phyloP scores from a whole-genome alignment of 495 filamentous ascomycete species.

The Penicillium lagena region DNA sequence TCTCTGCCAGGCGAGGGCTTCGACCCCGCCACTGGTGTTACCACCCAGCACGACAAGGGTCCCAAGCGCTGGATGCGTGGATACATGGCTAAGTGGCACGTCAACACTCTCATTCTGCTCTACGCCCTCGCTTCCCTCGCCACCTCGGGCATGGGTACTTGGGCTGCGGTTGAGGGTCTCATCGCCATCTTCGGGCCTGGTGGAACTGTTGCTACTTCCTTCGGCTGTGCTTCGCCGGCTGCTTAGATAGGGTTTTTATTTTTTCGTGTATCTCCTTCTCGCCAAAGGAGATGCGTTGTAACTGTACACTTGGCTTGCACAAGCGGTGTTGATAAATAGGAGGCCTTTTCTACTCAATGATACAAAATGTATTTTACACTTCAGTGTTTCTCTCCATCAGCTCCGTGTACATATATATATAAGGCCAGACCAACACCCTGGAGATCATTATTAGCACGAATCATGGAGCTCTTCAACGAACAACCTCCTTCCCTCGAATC shows the following conservation, averaged over 20 bases:
- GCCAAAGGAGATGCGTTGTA: too few relatives aligned
- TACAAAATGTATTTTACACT: too few relatives aligned
- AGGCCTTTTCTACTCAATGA: too few relatives aligned
- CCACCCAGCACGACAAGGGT: conserved; percentile 26
- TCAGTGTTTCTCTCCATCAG: too few relatives aligned
- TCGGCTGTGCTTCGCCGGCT: too few relatives aligned
- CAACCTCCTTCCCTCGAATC: conserved; percentile 23
- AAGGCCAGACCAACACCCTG: conserved; percentile 17
- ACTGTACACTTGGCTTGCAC: too few relatives aligned
- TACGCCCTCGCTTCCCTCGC: conserved; percentile 18
- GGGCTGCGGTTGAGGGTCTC: conserved; percentile 23
- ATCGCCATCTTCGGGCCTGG: conserved; percentile 20
- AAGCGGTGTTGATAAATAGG: too few relatives aligned
- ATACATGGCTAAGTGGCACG: conserved; percentile 11
- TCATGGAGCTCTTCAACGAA: background rate
- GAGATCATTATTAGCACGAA: conserved; percentile 25
- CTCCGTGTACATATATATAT: too few relatives aligned
- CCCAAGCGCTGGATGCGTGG: conserved; percentile 33
- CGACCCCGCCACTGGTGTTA: conserved; percentile 35
- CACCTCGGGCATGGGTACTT: conserved; percentile 25
- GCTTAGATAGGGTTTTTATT: too few relatives aligned
- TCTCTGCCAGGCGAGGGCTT: conserved; percentile 36
- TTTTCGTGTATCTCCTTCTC: too few relatives aligned
- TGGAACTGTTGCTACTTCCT: conserved; percentile 9
- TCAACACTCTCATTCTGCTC: conserved; percentile 13